phyloP scores from a whole-genome alignment of 345 rosid species.

The Aquilaria yunnanensis region DNA sequence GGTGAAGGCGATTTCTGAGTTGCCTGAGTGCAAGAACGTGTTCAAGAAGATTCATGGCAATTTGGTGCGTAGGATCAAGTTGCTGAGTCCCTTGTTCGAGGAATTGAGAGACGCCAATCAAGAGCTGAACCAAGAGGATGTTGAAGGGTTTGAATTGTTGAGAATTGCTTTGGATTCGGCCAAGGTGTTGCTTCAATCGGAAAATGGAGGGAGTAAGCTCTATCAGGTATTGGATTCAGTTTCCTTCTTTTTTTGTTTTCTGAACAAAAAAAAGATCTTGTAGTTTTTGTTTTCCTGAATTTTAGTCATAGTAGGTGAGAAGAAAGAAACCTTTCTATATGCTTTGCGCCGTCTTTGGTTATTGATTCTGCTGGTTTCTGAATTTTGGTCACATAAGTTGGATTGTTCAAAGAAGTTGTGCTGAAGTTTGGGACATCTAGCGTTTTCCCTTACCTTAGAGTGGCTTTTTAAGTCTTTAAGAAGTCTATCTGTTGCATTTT shows the following conservation, averaged over 20 bases:
- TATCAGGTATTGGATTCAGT: slow-evolving; percentile 45
- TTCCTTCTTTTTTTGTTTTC: slow-evolving; percentile 14
- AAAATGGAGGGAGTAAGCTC: slow-evolving; percentile 71
- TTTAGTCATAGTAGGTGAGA: slow-evolving; percentile 5
- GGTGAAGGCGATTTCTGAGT: slow-evolving; percentile 59
- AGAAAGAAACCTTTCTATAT: not conserved
- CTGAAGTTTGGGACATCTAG: no score
- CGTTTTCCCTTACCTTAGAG: no score
- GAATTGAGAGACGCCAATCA: slow-evolving; percentile 53
- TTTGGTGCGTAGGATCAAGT: slow-evolving; percentile 85
- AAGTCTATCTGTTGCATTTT: no score
- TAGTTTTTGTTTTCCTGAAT: not conserved
- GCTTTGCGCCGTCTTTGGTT: slow-evolving; percentile 5
- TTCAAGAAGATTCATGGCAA: slow-evolving; percentile 68
- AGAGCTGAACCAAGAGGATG: slow-evolving; percentile 32
- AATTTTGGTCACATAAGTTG: not conserved
- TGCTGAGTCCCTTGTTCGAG: slow-evolving; percentile 90
- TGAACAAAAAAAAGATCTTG: slow-evolving; percentile 9
- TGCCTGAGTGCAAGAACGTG: slow-evolving; percentile 50
- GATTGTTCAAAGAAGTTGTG: no score
- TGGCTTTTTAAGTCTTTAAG: no score
- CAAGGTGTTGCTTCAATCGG: slow-evolving; percentile 48
- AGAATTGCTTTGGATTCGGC: slow-evolving; percentile 56
- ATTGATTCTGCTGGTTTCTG: no score
- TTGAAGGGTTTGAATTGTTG: slow-evolving; percentile 49